Base-by-base conservation (phyloP, 164 flowering plant genomes). In the Litsea cubeba region DNA sequence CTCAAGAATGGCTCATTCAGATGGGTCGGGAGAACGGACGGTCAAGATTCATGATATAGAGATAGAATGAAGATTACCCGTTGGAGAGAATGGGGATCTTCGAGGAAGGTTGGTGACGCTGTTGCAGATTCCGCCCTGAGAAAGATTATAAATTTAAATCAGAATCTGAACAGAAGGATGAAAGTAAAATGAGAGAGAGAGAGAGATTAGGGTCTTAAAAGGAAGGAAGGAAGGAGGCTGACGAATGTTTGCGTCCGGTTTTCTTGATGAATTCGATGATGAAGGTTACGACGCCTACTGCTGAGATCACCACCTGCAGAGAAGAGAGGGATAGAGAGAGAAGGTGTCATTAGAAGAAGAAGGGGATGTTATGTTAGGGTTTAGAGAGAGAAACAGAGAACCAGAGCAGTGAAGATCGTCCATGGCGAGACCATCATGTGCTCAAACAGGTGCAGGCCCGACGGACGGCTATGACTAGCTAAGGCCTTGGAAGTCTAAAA, bases 71-170 rank as follows among this genome's bases (percentile, higher is more conserved):
- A n/a, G 23, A 23, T 60, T n/a, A 72, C 74, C 65, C 25, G 74
- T 72, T 72, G 62, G 6, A 72, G 22, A 12, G 74, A 72, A 60
- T 62, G 60, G 23, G 74, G 74, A 72, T 72, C 74, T 35, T 72
- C 74, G n/a, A 72, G 60, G 67, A 72, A 60, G 46, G 11, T 5
- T 7, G 46, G 46, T 4, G 46, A 40, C 3, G 67, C 51, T 30
- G 17, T 26, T 1, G 67, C 25, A 24, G 54, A 30, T 30, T 62
- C 74, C 17, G 20, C 74, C 40, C 20, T 12, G 40, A 5, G 35
- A 28, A 35, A 60, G 51, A 57, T 40, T 10, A 12, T 2, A 57
- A 18, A 1, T 60, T 26, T 24, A n/a, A n/a, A 58, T 23, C 67
- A 7, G 14, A 28, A 23, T 26, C 35, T 28, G 18, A 40, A 72